phyloP scores from a whole-genome alignment of 2,329 filamentous ascomycete genomes.

The Macrophomina pseudophaseolina region DNA sequence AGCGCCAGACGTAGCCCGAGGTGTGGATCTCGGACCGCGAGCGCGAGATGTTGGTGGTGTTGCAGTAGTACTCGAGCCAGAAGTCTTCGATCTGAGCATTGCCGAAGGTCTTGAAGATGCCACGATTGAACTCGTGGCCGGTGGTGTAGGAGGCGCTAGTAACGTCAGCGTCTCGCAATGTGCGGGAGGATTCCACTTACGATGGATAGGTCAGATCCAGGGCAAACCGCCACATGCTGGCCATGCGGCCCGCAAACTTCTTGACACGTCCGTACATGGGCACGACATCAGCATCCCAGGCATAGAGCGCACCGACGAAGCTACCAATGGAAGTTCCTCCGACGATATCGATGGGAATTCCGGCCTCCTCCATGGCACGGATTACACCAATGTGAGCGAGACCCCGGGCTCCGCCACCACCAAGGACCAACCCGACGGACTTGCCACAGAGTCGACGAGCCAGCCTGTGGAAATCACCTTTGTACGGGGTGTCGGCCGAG shows the following conservation, averaged over 20 bases:
- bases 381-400: conserved; percentile 95
- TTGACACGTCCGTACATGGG: conserved; percentile 97
- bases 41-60: conserved; percentile 98
- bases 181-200: conserved; percentile 36
- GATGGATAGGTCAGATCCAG: conserved; percentile 95
- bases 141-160: conserved; percentile 85
- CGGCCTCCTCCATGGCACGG: conserved; percentile 90
- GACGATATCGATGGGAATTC: conserved; percentile 92
- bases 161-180: background rate
- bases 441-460: conserved; percentile 90
- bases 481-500: conserved; percentile 88
- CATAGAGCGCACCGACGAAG: conserved; percentile 94
- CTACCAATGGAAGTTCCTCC: conserved; percentile 96
- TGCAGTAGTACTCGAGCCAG: conserved; percentile 99
- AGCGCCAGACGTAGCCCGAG: conserved; percentile 96
- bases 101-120: conserved; percentile 98
- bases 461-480: conserved; percentile 94
- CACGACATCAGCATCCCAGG: conserved; percentile 93
- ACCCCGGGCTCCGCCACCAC: conserved; percentile 89
- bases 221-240: conserved; percentile 97
- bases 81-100: conserved; percentile 98
- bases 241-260: conserved; percentile 98
- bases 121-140: conserved; percentile 97
- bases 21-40: conserved; percentile 91
- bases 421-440: conserved; percentile 90